Conservation (phyloP, 164 flowering plant species). For the grape (Vitis vinifera) region ASM3070453v1 NC_081814.1:26500001-26500500, state of each 20-base stretch:
- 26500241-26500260: conserved; percentile 7
- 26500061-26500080: conserved; percentile 9
- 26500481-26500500: too few relatives aligned
- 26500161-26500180: conserved; percentile 2
- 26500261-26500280: not conserved
- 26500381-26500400: too few relatives aligned
- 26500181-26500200: not conserved
- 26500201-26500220: conserved; percentile 1
- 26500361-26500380: too few relatives aligned
- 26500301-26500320: not conserved
- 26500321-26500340: too few relatives aligned
- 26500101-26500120: conserved; percentile 22
- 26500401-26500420: too few relatives aligned
- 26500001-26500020: conserved; percentile 33
- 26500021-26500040: conserved; percentile 28
- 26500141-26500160: conserved; percentile 38
- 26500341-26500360: too few relatives aligned
- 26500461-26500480: too few relatives aligned
- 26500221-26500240: conserved; percentile 11
- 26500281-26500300: not conserved
- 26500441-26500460: too few relatives aligned
- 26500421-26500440: too few relatives aligned
- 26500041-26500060: conserved; percentile 22
- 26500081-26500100: conserved; percentile 23
- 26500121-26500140: conserved; percentile 28